Evolutionary conservation across 2,329 filamentous ascomycete genomes (phyloP), one percentile per base, ranked within the genome.

Genomic region (Rutstroemia sp.): DNA sequence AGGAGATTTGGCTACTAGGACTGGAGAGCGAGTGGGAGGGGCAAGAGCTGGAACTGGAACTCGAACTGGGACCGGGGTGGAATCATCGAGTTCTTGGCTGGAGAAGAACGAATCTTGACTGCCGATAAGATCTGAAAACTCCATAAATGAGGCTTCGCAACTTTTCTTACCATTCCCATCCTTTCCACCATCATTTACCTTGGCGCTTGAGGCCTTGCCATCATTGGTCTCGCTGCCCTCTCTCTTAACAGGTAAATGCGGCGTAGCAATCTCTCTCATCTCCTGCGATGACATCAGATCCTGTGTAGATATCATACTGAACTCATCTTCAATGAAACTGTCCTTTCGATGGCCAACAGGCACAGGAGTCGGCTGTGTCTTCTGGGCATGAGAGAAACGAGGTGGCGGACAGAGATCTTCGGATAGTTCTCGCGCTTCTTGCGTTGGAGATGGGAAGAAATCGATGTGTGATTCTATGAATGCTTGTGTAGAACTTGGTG

Each of bases 401-500:
- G 25, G 25, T 21, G n/a, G n/a, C 25, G 27, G 21, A 10, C 10
- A 10, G 51, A 42, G 42, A 46, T 77, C 73, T 34, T 77, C 75
- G 2, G 71, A 65, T 3, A 84, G 67, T 64, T 84, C 80, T 18
- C 75, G 72, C 6, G 74, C 72, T 64, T 81, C 77, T 62, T 85
- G 81, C 0, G 79, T 81, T 0, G 78, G 73, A n/a, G 75, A 78
- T 0, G 79, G 79, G 46, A 82, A 78, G 59, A 82, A 75, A 54
- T 81, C 78, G 7, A 78, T 63, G 58, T 79, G 72, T 42, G 66
- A 63, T 30, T 73, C 68, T 8, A 82, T 69, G n/a, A 82, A 80
- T 8, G 74, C 70, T 58, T 82, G 80, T 0, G 79, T 82, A 60
- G 77, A 78, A 27, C 69, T 67, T 6, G 72, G 72, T 18, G 62